Evolutionary conservation across 2,329 filamentous ascomycete species (phyloP).

Genomic region (Chaetomium strumarium): DNA sequence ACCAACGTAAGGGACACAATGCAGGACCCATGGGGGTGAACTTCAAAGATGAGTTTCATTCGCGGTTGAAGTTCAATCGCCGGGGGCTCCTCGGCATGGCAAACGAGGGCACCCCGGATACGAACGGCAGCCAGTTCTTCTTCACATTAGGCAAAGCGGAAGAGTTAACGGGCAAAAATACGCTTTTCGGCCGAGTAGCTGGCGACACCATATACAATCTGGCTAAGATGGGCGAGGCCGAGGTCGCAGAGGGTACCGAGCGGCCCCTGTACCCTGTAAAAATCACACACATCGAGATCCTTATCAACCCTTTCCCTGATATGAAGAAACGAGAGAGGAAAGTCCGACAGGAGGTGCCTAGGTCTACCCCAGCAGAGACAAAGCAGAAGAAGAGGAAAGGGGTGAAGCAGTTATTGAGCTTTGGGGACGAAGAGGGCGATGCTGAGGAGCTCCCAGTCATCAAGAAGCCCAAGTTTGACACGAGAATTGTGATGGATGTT

Average conservation of each 20-base stretch:
- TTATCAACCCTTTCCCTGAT: constrained; percentile 77
- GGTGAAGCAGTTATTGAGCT: constrained; percentile 72
- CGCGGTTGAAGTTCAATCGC: constrained; percentile 85
- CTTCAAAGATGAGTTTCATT: constrained; percentile 84
- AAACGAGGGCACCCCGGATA: constrained; percentile 69
- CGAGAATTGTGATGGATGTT: constrained; percentile 60
- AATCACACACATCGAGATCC: constrained; percentile 66
- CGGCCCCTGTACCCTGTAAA: constrained; percentile 80
- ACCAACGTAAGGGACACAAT: constrained; percentile 56
- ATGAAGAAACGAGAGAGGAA: constrained; percentile 65
- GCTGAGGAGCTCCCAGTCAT: constrained; percentile 50
- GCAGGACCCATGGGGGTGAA: constrained; percentile 53
- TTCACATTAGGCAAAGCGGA: constrained; percentile 81
- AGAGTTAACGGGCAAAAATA: constrained; percentile 85
- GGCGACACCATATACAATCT: constrained; percentile 96
- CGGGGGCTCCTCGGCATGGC: constrained; percentile 93
- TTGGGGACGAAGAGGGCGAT: constrained; percentile 64
- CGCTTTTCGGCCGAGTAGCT: constrained; percentile 84
- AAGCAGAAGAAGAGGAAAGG: constrained; percentile 67
- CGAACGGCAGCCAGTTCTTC: constrained; percentile 96
- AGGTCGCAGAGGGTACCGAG: constrained; percentile 72
- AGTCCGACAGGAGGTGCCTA: constrained; percentile 44
- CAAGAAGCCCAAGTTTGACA: constrained; percentile 76
- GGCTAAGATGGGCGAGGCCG: constrained; percentile 85
- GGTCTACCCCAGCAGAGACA: constrained; percentile 40